Evolutionary conservation across 805 yeast species (phyloP).

Genomic region (Ogataea saltuana): DNA sequence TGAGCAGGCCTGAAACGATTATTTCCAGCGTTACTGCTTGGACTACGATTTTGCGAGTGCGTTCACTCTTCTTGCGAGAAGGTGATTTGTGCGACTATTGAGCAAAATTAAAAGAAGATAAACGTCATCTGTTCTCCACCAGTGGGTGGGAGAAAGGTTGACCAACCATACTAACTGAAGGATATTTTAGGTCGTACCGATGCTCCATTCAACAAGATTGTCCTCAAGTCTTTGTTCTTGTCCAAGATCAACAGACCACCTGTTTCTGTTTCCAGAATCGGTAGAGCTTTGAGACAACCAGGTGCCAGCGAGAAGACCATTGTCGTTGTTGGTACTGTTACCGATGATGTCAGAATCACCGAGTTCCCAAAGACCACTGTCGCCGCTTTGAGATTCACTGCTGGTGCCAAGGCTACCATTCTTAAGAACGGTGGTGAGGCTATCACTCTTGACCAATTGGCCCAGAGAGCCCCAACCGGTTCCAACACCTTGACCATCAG

Average conservation of each 20-base stretch:
- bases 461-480: slow-evolving; percentile 99
- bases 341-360: slow-evolving; percentile 94
- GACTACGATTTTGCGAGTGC: slow-evolving; percentile 37
- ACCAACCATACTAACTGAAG: slow-evolving; percentile 32
- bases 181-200: slow-evolving; percentile 84
- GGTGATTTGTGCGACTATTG: slow-evolving; percentile 42
- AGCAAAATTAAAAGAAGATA: slow-evolving; percentile 43
- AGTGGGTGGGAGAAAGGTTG: not conserved
- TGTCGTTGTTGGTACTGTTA: slow-evolving; percentile 99
- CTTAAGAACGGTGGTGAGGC: slow-evolving; percentile 99
- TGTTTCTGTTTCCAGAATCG: slow-evolving; percentile 90
- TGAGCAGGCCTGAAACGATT: too few relatives aligned
- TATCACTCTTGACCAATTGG: slow-evolving; percentile 98
- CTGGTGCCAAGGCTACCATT: slow-evolving; percentile 97
- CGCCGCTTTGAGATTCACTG: slow-evolving; percentile 99
- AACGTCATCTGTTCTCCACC: not conserved
- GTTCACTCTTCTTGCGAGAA: slow-evolving; percentile 8
- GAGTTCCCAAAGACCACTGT: slow-evolving; percentile 96
- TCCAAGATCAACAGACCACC: slow-evolving; percentile 99
- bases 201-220: slow-evolving; percentile 97
- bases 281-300: slow-evolving; percentile 75
- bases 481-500: slow-evolving; percentile 96
- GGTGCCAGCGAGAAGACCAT: slow-evolving; percentile 89
- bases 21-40: too few relatives aligned
- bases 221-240: slow-evolving; percentile 91